Evolutionary conservation across 2,329 filamentous ascomycete species (phyloP).

Genomic region (Emmonsiellopsis sp.): DNA sequence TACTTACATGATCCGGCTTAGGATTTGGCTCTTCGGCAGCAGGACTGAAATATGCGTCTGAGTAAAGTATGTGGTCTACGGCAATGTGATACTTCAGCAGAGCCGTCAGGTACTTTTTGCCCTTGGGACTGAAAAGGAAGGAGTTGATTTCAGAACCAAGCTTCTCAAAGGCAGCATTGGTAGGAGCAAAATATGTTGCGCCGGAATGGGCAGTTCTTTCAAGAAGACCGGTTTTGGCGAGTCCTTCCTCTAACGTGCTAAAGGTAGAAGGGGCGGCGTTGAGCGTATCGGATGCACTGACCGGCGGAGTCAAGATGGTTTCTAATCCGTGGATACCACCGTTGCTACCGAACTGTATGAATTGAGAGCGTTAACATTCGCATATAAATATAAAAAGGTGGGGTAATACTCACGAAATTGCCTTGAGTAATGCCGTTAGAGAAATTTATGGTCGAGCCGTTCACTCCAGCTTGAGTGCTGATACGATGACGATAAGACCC

Average conservation of each 20-base stretch:
- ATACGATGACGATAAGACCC: constrained; percentile 63
- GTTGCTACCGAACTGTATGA: constrained; percentile 56
- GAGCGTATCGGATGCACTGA: constrained; percentile 55
- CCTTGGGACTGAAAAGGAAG: constrained; percentile 73
- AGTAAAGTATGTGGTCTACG: constrained; percentile 67
- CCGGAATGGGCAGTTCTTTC: constrained; percentile 48
- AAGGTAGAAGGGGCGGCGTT: constrained; percentile 58
- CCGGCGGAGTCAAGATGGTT: constrained; percentile 66
- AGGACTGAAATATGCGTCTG: constrained; percentile 63
- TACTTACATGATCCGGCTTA: constrained; percentile 36
- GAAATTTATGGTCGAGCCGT: constrained; percentile 66
- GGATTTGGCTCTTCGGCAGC: constrained; percentile 15
- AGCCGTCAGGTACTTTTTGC: constrained; percentile 65
- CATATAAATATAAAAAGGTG: neutral
- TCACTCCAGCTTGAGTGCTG: constrained; percentile 52
- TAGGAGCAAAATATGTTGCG: constrained; percentile 71
- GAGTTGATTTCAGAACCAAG: constrained; percentile 66
- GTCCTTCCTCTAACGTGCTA: constrained; percentile 66
- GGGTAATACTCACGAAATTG: constrained; percentile 50
- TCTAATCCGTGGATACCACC: constrained; percentile 73
- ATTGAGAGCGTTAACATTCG: neutral
- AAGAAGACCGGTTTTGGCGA: constrained; percentile 63
- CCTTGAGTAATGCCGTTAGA: constrained; percentile 60
- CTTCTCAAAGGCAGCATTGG: constrained; percentile 67
- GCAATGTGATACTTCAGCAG: constrained; percentile 72